Conservation (phyloP, 257 asterid species). For the Forsythia viridissima region DNA sequence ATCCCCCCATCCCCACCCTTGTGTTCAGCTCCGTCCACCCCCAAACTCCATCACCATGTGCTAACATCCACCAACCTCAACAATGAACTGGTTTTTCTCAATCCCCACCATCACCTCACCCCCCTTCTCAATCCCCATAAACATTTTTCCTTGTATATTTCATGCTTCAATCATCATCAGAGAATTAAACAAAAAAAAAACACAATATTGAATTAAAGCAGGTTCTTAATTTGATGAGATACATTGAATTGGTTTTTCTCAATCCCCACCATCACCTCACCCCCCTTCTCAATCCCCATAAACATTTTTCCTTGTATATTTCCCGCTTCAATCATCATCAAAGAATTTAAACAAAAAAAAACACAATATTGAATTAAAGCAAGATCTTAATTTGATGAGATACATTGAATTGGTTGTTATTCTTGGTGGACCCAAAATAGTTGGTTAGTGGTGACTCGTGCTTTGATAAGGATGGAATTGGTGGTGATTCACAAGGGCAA, state of each 20-base stretch:
- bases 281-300: too few species aligned
- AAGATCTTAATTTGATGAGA: background rate
- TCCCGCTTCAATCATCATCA: too few species aligned
- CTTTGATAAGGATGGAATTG: background rate
- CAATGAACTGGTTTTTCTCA: too few species aligned
- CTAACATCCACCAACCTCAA: background rate
- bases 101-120: background rate
- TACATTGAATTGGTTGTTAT: too few species aligned
- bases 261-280: too few species aligned
- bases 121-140: background rate
- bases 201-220: too few species aligned
- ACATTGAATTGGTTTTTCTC: too few species aligned
- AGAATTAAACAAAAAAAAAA: too few species aligned
- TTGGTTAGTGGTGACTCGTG: background rate
- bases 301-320: too few species aligned
- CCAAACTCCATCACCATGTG: background rate
- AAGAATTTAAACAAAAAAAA: too few species aligned
- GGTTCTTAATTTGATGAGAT: too few species aligned
- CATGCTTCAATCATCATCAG: background rate
- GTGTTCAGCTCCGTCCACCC: background rate
- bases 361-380: background rate
- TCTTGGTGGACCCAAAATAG: background rate
- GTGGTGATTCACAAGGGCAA: background rate
- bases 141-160: too few species aligned
- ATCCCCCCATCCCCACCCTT: background rate